phyloP scores from a whole-genome alignment of 2,329 filamentous ascomycete species.

The Alternaria angustiovoidea region DNA sequence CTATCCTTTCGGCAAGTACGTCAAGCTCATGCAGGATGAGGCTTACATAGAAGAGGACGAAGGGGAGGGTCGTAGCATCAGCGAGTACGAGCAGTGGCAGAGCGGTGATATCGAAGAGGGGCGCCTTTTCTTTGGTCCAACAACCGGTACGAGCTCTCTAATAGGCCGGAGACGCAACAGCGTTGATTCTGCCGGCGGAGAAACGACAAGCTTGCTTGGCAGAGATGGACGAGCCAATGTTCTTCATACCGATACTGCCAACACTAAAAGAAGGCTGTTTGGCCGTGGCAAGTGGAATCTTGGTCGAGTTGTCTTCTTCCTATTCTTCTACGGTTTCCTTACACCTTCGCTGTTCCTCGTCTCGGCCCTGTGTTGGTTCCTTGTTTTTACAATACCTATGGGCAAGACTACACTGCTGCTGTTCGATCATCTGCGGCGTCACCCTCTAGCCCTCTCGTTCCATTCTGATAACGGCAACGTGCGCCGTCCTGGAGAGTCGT shows the following conservation, averaged over 20 bases:
- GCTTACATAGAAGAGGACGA: slow-evolving; percentile 93
- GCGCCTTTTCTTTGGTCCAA: slow-evolving; percentile 92
- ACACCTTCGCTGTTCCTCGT: slow-evolving; percentile 86
- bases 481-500: slow-evolving; percentile 73
- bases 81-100: slow-evolving; percentile 99
- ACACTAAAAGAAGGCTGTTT: slow-evolving; percentile 83
- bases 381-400: slow-evolving; percentile 99
- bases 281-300: slow-evolving; percentile 95
- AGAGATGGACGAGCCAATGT: slow-evolving; percentile 63
- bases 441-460: slow-evolving; percentile 91
- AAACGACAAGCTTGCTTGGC: slow-evolving; percentile 89
- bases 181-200: slow-evolving; percentile 84
- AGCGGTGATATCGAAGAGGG: slow-evolving; percentile 96
- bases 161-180: slow-evolving; percentile 87
- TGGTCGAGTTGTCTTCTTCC: slow-evolving; percentile 92
- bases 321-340: slow-evolving; percentile 93
- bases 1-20: slow-evolving; percentile 97
- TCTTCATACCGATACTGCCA: slow-evolving; percentile 48
- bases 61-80: slow-evolving; percentile 94
- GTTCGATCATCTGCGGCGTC: slow-evolving; percentile 88
- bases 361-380: slow-evolving; percentile 89
- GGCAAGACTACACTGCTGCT: slow-evolving; percentile 91
- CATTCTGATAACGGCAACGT: slow-evolving; percentile 83
- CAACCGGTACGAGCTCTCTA: slow-evolving; percentile 72
- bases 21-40: slow-evolving; percentile 91